Evolutionary conservation across 2,329 filamentous ascomycete species (phyloP), one percentile per base, ranked within the genome.

Genomic region (Talaromyces sp.): DNA sequence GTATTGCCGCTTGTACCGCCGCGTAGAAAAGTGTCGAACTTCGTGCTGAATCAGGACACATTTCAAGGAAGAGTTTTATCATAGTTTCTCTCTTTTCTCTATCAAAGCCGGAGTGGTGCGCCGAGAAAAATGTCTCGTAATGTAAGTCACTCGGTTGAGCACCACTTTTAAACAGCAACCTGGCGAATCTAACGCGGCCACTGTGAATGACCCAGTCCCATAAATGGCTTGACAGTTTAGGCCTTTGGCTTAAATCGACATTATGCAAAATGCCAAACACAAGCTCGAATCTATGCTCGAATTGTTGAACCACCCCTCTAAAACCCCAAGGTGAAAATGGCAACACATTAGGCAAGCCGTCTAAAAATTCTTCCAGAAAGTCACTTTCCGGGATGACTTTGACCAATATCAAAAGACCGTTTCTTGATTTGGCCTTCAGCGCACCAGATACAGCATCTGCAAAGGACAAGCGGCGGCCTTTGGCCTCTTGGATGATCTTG

Each of bases 51-150:
- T 39, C 36, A 8, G 36, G 36, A 39, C 36, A 39, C 36, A 39
- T 39, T 5, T 7, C 0, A 8, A 39, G 36, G 36, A 39, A 39
- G 36, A 39, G 36, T 39, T 39, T 39, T 8, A 6, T 3, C 36
- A 39, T 17, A 2, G 15, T 2, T 7, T n/a, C 7, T 39, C 4
- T 15, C 36, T 1, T n/a, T 15, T 8, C 17, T 17, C 4, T 6
- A 8, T 39, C 15, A 1, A 17, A 2, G 36, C 15, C 1, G 5
- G 2, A 1, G 13, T n/a, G 1, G 15, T 17, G n/a, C n/a, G 1
- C 3, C 2, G 0, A 7, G 17, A 39, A 39, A 39, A 39, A 8
- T 2, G 2, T 7, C 15, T 4, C n/a, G 36, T 39, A 39, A n/a
- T 39, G 36, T 7, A 15, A 39, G 36, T 39, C 15, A 39, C 15